Base-by-base conservation (phyloP, 1,284 basidiomycete species). In the Trametes polyzona region DNA sequence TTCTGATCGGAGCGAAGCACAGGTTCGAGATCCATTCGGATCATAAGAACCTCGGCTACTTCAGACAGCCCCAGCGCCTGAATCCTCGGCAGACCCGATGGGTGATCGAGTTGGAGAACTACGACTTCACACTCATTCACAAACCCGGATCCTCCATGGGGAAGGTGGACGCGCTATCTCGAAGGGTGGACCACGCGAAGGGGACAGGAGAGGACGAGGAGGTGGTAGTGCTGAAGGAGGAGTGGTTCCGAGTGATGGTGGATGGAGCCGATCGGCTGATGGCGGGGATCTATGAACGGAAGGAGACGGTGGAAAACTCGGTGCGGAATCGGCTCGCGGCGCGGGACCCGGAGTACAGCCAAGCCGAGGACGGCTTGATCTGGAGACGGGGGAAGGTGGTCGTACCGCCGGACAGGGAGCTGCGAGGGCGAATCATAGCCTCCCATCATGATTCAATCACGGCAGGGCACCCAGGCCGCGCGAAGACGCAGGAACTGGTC, bases 21-120 rank as follows among this genome's bases (percentile, higher is more conserved):
- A n/a, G 9, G 5, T 36, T 61, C 0, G 51, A 57, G 36, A 61
- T 66, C 19, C 65, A 65, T 47, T 71, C 75, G 0, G 76, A 83
- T 58, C 79, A 83, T 58, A 68, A 72, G 14, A 80, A 79, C 56
- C 71, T 82, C 0, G 65, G 71, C 24, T 78, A 78, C 51, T 82
- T 76, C 67, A 33, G 57, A 9, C 68, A 63, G 0, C 55, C 73
- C 0, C 68, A 76, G 29, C 68, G 73, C 4, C 66, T 82, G 0
- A 78, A 71, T 26, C 55, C 69, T 0, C 50, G 63, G 10, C 78
- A 83, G 62, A 76, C 74, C 0, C 57, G 74, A 2, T 84, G 78
- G 81, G 62, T 64, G 0, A 51, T 72, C 0, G 50, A 67, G 21
- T 62, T 83, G 0, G 46, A 71, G 0, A 39, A 71, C 5, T 80